Percentiles rank a stretch among this genome's conserved stretches.
phyloP scores from a whole-genome alignment of 441 rosid species.

The Eutrema salsugineum region DNA sequence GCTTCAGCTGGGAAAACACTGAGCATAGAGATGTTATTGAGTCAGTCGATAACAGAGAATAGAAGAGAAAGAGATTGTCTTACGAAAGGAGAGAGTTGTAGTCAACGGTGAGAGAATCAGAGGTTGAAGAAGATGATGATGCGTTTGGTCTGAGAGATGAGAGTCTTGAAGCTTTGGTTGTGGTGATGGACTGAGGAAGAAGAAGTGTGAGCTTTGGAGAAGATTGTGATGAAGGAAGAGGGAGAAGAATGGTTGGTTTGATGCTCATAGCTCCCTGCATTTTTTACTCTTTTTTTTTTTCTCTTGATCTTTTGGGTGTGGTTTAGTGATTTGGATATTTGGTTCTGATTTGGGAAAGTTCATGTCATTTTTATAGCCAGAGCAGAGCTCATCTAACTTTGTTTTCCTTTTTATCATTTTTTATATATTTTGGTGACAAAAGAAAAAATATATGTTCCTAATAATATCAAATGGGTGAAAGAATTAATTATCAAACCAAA shows the following conservation, averaged over 20 bases:
- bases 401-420: background rate
- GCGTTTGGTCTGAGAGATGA: constrained; percentile 31
- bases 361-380: constrained; percentile 20
- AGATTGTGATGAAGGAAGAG: constrained; percentile 33
- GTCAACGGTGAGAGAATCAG: constrained; percentile 44
- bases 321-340: constrained; percentile 8
- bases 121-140: constrained; percentile 27
- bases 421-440: background rate
- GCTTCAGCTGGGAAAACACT: constrained; percentile 93
- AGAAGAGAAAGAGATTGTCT: constrained; percentile 12
- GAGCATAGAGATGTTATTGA: constrained; percentile 5
- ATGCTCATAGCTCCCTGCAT: constrained; percentile 54
- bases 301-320: background rate
- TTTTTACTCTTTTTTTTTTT: background rate
- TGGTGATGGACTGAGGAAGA: constrained; percentile 34
- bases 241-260: constrained; percentile 41
- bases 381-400: background rate
- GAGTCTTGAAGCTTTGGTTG: constrained; percentile 26
- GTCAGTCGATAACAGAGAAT: background rate
- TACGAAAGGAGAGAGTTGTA: constrained; percentile 60
- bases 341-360: constrained; percentile 7
- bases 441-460: background rate
- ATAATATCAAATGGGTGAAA: background rate
- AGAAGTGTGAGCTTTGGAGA: constrained; percentile 25
- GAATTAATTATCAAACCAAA: background rate